Evolutionary conservation across 2,329 filamentous ascomycete species (phyloP), one percentile per base, ranked within the genome.

Genomic region (Xylariales sp.): DNA sequence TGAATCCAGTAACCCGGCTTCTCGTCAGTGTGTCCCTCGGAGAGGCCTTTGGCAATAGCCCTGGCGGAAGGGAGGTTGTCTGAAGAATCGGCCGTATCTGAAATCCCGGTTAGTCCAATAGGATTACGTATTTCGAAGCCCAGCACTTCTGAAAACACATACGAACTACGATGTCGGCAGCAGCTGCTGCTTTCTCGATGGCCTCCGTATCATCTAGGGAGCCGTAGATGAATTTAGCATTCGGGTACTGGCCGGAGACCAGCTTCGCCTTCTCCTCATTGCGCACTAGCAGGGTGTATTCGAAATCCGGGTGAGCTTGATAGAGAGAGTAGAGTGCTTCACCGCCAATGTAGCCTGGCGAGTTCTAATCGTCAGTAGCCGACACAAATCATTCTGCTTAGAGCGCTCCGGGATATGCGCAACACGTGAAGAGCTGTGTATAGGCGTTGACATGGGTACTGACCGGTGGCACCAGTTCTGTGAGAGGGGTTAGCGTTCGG

Each of bases 101-200:
- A 1, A 1, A 5, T 23, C 39, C 0, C 10, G 23, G 28, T 64
- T 36, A 65, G 46, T 23, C n/a, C 28, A 2, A 34, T 16, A 9
- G 6, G 43, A 2, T 49, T 54, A 43, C 18, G 43, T 14, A 41
- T 10, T 14, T 30, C 46, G 23, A 30, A 34, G 4, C 8, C 12
- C 14, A 4, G 34, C 34, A 49, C 18, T 60, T 7, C 34, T 36
- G 41, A 46, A 34, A 28, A 45, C 23, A 81, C 81, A 5, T 78
- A 86, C 83, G 83, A 55, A 86, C 72, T 8, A 86, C 84, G 63
- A 87, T 76, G 67, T 86, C 83, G 0, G 86, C 85, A 1, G 82
- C 81, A 0, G 81, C 78, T 0, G 86, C 84, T 34, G 85, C 86
- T 60, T 84, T 81, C 72, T 85, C 83, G 9, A 89, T 78, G 12